These are phyloP conservation scores for Leccinum rimulosum DNA, from an alignment of 768 basidiomycete species.

Conservation along the genomic window DNA sequence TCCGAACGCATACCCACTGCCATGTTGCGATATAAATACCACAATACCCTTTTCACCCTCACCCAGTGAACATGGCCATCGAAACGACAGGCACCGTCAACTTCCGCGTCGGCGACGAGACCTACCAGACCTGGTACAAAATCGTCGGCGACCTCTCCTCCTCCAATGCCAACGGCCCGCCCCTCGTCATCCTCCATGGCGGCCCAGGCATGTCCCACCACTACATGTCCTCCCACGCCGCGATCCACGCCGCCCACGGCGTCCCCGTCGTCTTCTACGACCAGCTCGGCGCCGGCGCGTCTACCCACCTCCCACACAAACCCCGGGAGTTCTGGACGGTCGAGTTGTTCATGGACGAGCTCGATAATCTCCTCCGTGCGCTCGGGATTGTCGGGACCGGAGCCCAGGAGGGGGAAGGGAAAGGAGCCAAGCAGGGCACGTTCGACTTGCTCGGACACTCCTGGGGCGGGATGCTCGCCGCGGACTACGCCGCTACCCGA, in stretches of 20 bases:
- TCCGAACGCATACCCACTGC: too few relatives aligned
- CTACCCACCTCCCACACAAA: constrained; percentile 42
- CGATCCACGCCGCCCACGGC: constrained; percentile 25
- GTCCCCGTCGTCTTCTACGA: constrained; percentile 49
- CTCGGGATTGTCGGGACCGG: constrained; percentile 34
- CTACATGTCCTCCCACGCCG: constrained; percentile 36
- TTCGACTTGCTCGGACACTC: constrained; percentile 52
- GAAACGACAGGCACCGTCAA: constrained; percentile 18
- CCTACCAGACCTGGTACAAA: constrained; percentile 42
- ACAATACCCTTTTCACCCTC: not conserved
- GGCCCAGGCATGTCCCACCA: constrained; percentile 34
- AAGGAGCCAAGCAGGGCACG: constrained; percentile 13
- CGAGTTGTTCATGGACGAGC: constrained; percentile 51
- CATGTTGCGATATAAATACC: too few relatives aligned
- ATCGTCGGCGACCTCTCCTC: constrained; percentile 38
- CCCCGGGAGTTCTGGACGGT: constrained; percentile 40
- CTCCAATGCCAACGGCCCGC: not conserved
- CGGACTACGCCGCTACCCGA: constrained; percentile 36
- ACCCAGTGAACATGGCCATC: not conserved
- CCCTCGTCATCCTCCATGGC: constrained; percentile 43
- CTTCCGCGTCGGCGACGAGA: constrained; percentile 17
- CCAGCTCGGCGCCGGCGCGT: constrained; percentile 43
- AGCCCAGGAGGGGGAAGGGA: too few relatives aligned
- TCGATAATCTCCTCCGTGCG: constrained; percentile 44
- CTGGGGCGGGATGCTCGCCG: constrained; percentile 53